phyloP scores from a whole-genome alignment of 177 flowering plant genomes.

The Telopea speciosissima region DNA sequence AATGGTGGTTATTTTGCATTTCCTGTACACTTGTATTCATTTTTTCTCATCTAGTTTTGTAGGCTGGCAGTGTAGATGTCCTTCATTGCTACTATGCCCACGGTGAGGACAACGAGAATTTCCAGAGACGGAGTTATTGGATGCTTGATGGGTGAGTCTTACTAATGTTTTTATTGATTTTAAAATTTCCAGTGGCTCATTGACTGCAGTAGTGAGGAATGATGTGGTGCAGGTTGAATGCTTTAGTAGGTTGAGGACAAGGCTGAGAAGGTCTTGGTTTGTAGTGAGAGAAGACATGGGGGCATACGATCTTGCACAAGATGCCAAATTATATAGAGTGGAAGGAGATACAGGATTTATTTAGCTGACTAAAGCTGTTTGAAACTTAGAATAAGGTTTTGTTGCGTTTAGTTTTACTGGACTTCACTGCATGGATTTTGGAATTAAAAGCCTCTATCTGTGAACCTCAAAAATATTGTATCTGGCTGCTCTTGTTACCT shows the following conservation, averaged over 20 bases:
- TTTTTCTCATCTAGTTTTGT: conserved; percentile 9
- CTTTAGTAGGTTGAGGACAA: too few relatives aligned
- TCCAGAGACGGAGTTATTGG: conserved; percentile 93
- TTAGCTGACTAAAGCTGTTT: too few relatives aligned
- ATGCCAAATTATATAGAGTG: too few relatives aligned
- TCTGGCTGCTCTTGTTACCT: not conserved
- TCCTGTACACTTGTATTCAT: conserved; percentile 1
- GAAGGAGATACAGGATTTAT: too few relatives aligned
- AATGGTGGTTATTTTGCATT: not conserved
- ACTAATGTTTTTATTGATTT: not conserved
- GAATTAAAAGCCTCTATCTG: not conserved
- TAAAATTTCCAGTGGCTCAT: not conserved
- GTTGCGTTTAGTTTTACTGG: not conserved
- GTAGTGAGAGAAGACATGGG: too few relatives aligned
- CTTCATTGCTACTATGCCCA: conserved; percentile 97
- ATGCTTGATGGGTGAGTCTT: conserved; percentile 75
- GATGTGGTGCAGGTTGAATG: too few relatives aligned
- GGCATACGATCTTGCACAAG: too few relatives aligned
- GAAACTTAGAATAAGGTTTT: too few relatives aligned
- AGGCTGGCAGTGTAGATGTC: conserved; percentile 90
- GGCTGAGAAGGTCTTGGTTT: too few relatives aligned
- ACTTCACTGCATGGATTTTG: not conserved
- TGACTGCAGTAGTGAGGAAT: too few relatives aligned
- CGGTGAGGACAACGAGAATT: conserved; percentile 78
- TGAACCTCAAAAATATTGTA: not conserved